These are phyloP conservation scores for Beauveria varroae DNA, from an alignment of 2,329 filamentous ascomycete genomes.

Conservation along the genomic window DNA sequence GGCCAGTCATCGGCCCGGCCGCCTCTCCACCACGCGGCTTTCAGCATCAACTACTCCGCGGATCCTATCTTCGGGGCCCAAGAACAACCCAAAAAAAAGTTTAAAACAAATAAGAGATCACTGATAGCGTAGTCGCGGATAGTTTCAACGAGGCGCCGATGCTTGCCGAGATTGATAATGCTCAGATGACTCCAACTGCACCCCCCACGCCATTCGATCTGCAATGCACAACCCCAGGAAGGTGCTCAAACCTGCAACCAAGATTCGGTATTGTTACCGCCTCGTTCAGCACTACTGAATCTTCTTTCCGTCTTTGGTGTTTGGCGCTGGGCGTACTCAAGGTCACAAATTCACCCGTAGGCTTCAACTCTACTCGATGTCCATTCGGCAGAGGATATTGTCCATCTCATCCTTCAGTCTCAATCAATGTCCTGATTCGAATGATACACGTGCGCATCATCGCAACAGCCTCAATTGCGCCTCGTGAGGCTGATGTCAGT, in stretches of 20 bases:
- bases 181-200: conserved; percentile 2
- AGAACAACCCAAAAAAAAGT: neutral
- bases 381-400: neutral
- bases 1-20: neutral
- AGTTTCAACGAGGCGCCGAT: neutral
- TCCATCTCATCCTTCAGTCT: too few relatives aligned
- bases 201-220: neutral
- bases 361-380: neutral
- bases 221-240: neutral
- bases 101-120: neutral
- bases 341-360: neutral
- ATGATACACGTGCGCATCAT: neutral
- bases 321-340: neutral
- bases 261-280: too few relatives aligned
- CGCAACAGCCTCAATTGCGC: neutral
- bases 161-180: conserved; percentile 5
- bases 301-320: neutral
- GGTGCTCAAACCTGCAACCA: neutral
- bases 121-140: conserved; percentile 6
- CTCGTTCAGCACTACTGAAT: neutral
- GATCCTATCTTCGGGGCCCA: neutral
- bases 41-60: neutral
- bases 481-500: neutral
- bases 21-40: neutral
- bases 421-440: neutral